Evolutionary conservation across 2,329 filamentous ascomycete species (phyloP).

Genomic region (Pseudonectria foliicola): DNA sequence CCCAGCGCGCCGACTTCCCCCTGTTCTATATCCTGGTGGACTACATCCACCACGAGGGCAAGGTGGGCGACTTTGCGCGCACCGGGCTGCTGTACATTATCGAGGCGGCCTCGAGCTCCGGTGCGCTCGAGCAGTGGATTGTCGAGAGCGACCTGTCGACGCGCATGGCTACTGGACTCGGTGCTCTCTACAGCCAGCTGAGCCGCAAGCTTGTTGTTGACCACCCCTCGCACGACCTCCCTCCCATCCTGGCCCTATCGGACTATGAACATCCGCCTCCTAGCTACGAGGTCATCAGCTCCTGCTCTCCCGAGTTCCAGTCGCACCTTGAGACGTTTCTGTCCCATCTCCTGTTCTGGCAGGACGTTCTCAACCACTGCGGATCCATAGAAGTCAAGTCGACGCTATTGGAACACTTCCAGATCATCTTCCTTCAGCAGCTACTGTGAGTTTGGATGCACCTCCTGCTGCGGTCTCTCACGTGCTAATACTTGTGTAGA

Average conservation of each 20-base stretch:
- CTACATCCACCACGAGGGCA: conserved; percentile 92
- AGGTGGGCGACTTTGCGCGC: conserved; percentile 90
- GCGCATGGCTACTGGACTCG: conserved; percentile 91
- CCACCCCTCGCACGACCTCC: conserved; percentile 65
- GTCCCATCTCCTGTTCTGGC: conserved; percentile 94
- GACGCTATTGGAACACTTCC: conserved; percentile 91
- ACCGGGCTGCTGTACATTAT: conserved; percentile 94
- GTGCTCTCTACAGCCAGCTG: conserved; percentile 62
- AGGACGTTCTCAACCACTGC: conserved; percentile 95
- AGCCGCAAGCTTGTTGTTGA: conserved; percentile 76
- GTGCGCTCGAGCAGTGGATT: conserved; percentile 86
- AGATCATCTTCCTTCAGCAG: conserved; percentile 92
- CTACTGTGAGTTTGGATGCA: conserved; percentile 56
- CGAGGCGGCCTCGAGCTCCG: conserved; percentile 79
- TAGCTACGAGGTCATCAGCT: conserved; percentile 64
- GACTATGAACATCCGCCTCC: conserved; percentile 74
- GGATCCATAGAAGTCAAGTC: conserved; percentile 85
- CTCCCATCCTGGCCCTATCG: conserved; percentile 79
- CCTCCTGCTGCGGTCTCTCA: background rate
- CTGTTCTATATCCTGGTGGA: conserved; percentile 94
- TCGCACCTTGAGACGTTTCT: conserved; percentile 89
- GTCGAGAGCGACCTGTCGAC: conserved; percentile 95
- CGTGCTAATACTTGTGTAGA: conserved; percentile 38
- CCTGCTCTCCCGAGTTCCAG: conserved; percentile 68
- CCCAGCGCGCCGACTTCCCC: conserved; percentile 87